Base-by-base conservation (phyloP, 345 rosid genomes). In the Eucalyptus pumila region DNA sequence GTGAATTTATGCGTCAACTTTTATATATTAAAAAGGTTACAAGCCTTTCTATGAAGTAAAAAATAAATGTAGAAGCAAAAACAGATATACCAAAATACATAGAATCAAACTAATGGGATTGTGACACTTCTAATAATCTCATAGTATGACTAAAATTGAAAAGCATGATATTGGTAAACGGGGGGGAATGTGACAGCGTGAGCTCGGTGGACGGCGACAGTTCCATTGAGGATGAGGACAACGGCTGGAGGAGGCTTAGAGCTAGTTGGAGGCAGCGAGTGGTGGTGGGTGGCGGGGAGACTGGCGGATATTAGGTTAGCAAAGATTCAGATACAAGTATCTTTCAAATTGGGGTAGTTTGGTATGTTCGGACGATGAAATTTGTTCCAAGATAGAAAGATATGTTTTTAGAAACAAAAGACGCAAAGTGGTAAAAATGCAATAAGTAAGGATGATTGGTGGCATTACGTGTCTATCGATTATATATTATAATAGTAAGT, bases 391-490 rank as follows among this genome's bases (percentile, higher is more conserved):
- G 5, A 60, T 60, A 60, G 69, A 60, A 60, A 60, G 69, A 60
- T 11, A 60, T 27, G 32, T 12, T 30, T 4, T 62, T 30, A 27
- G 16, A 27, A 62, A 62, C 14, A 27, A 32, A 27, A 62, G 69
- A 62, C 0, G 7, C 32, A 62, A 27, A 27, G 15, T 6, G 69
- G 8, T 62, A 11, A 12, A 60, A 13, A 26, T 60, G 67, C 16
- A 5, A 60, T 1, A 5, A 26, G 32, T 27, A 60, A 1, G 16
- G 16, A 60, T 27, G n/a, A 0, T 60, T 27, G n/a, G 2, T 27
- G 0, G 8, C 67, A 60, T 60, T 60, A 27, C 12, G 16, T 60
- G 14, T 26, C 67, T 60, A 26, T 26, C 4, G 0, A 60, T 60
- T 27, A 60, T 27, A 1, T 58, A 2, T 1, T 58, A 58, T 26